Evolutionary conservation across 805 yeast genomes (phyloP), one percentile per base, ranked within the genome.

Genomic region (Ogataea naganishii): DNA sequence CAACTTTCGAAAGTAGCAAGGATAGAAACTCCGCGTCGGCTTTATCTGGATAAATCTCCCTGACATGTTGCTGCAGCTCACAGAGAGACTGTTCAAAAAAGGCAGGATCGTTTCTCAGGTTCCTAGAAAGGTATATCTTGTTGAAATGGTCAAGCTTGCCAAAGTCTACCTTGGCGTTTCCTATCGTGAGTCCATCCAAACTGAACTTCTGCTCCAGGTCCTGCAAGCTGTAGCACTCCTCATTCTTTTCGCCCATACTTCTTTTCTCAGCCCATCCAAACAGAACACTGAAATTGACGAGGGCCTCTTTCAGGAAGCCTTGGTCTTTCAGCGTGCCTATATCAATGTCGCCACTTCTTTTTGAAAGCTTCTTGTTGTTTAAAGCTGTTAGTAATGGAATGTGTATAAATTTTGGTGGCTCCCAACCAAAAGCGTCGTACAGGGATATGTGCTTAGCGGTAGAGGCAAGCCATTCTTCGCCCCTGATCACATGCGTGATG

Each of bases 381-480:
- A 73, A 48, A 3, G 84, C 73, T 0, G 96, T 86, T 32, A 92
- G 56, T 22, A 92, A 58, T 1, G 99, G 98, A 28, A 92, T 80
- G 49, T 92, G 99, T n/a, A 81, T 66, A 50, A 74, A 92, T 13
- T 64, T 46, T 0, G 99, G 98, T 1, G 80, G 73, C 0, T 46
- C 39, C 96, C 96, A 89, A 0, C 82, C 84, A 49, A 89, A 79
- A 0, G 96, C 94, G 12, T 67, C 44, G 49, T 92, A 94, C 30
- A 92, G 52, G 0, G 95, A 89, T 26, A 86, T 66, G 47, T 92
- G 98, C 44, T 88, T 89, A 2, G 96, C 95, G 0, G 98, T 92
- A 0, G 97, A 84, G 1, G 95, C 81, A 8, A 92, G 59, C 98
- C 99, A 92, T 53, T 92, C 98, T 48, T 92, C 98, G 20, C 99